Base-by-base conservation (phyloP, 2,329 filamentous ascomycete genomes). In the Botrytis aclada region DNA sequence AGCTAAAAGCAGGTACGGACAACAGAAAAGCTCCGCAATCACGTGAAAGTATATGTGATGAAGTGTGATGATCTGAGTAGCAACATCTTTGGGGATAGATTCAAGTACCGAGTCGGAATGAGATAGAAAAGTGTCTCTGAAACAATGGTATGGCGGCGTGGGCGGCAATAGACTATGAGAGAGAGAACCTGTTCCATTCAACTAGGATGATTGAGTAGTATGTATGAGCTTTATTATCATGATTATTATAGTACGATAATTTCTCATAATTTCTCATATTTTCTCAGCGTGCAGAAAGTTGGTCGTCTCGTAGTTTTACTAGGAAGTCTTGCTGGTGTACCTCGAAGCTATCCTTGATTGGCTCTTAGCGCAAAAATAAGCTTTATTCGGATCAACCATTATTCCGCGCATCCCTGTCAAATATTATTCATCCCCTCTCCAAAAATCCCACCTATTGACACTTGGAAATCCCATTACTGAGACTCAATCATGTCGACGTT, bases 401-500 rank as follows among this genome's bases (percentile, higher is more conserved):
- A 9, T 61, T 25, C 64, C 32, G 5, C 3, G 2, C 2, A 29
- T 9, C 64, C 64, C 64, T 54, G 64, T 54, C 45, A 14, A 12
- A 66, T 39, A 65, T 54, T 29, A 54, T 54, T 29, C 45, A 39
- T 41, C 51, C 62, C 62, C 60, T 34, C 62, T 45, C 47, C 51
- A 72, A 37, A 45, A 37, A 66, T 47, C 41, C 47, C 70, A 54
- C 29, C 37, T 34, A 32, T 58, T 39, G 34, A 14, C 34, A 6
- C 43, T 20, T 29, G 7, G 25, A 32, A 65, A 56, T 64, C 32
- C 37, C 37, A 37, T 18, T 56, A 4, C 16, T 56, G n/a, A 56
- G 45, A 22, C 39, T 51, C 54, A 61, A 61, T 39, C 64, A 89
- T 89, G 87, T 80, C 85, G 72, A 82, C 83, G 70, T 84, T 87